These are phyloP conservation scores for Candida sakaeoensis DNA, from an alignment of 805 yeast species.

Conservation along the genomic window DNA sequence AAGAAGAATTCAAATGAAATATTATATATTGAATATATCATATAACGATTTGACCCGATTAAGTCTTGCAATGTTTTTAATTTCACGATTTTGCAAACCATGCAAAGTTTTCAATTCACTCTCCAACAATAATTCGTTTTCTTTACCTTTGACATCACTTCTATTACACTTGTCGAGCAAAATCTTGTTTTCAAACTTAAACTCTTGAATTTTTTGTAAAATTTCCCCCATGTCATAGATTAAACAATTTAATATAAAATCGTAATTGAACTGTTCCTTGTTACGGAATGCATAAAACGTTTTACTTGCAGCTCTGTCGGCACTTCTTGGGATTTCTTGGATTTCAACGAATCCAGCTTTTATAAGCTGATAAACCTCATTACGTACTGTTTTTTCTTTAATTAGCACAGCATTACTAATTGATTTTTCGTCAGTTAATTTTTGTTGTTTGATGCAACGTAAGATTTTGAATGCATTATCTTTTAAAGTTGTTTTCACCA, in stretches of 20 bases:
- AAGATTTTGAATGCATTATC: slow-evolving; percentile 66
- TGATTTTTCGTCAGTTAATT: slow-evolving; percentile 79
- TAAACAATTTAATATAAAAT: slow-evolving; percentile 38
- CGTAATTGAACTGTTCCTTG: slow-evolving; percentile 36
- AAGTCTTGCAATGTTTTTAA: slow-evolving; percentile 50
- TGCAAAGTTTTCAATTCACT: slow-evolving; percentile 73
- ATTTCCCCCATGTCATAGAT: slow-evolving; percentile 51
- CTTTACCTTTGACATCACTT: slow-evolving; percentile 85
- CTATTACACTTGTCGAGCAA: slow-evolving; percentile 78
- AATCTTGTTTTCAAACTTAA: slow-evolving; percentile 59
- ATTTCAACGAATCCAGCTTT: slow-evolving; percentile 73
- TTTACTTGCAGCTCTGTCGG: slow-evolving; percentile 86
- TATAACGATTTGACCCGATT: slow-evolving; percentile 54
- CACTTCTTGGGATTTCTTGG: slow-evolving; percentile 91
- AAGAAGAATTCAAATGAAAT: slow-evolving; percentile 11
- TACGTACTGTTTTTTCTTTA: slow-evolving; percentile 73
- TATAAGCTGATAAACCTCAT: slow-evolving; percentile 62
- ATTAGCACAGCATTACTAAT: slow-evolving; percentile 72
- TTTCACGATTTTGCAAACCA: slow-evolving; percentile 54
- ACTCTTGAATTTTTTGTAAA: slow-evolving; percentile 45
- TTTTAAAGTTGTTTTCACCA: slow-evolving; percentile 61
- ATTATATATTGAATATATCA: slow-evolving; percentile 38
- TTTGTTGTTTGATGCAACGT: slow-evolving; percentile 67
- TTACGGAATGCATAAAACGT: slow-evolving; percentile 81
- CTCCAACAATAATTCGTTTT: slow-evolving; percentile 66